phyloP scores from a whole-genome alignment of 2,329 filamentous ascomycete genomes.

The Whalleya microplaca region DNA sequence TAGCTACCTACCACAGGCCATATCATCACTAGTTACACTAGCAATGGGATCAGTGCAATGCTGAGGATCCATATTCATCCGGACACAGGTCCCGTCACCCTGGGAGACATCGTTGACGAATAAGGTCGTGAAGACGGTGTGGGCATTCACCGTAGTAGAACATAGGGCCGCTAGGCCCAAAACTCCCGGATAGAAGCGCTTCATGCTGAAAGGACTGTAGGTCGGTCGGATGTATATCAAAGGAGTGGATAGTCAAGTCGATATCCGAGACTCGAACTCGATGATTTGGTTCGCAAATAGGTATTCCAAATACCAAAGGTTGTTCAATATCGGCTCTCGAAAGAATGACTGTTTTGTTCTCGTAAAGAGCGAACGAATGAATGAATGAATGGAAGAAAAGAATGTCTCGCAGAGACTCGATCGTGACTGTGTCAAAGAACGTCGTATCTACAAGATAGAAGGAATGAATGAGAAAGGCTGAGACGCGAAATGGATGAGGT shows the following conservation, averaged over 20 bases:
- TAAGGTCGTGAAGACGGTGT: constrained; percentile 67
- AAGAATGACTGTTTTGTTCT: not conserved
- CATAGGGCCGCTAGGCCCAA: constrained; percentile 42
- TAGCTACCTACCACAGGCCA: constrained; percentile 68
- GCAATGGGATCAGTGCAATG: constrained; percentile 62
- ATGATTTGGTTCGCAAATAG: not conserved
- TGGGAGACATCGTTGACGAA: constrained; percentile 65
- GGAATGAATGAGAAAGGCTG: constrained; percentile 20
- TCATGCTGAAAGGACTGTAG: constrained; percentile 34
- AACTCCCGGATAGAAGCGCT: constrained; percentile 39
- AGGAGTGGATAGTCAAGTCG: not conserved
- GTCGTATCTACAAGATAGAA: constrained; percentile 1
- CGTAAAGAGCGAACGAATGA: not conserved
- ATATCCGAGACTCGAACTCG: not conserved
- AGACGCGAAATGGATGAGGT: not conserved
- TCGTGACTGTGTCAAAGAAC: not conserved
- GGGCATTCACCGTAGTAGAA: constrained; percentile 49
- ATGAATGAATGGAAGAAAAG: constrained; percentile 8
- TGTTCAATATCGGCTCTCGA: not conserved
- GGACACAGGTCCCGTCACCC: constrained; percentile 73
- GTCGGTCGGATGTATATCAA: not conserved
- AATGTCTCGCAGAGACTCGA: not conserved
- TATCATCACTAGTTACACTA: constrained; percentile 60
- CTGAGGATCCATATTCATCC: constrained; percentile 60
- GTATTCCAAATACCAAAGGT: not conserved